Percentiles rank a stretch among this genome's conserved stretches.
These are phyloP conservation scores for Candida fluviatilis DNA, from an alignment of 805 yeast genomes.

Conservation along the genomic window DNA sequence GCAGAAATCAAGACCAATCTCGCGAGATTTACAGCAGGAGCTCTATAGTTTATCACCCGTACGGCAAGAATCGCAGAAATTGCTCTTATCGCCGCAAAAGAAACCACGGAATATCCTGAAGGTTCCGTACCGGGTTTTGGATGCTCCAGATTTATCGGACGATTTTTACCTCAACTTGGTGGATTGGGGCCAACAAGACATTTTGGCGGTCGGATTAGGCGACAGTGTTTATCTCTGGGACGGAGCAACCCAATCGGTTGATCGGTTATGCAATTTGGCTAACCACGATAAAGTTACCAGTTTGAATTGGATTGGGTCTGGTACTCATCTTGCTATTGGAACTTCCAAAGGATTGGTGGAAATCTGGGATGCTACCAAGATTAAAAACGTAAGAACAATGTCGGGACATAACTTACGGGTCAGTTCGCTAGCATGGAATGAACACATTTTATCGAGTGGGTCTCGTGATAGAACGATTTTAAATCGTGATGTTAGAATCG, in stretches of 20 bases:
- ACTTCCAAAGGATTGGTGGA: slow-evolving; percentile 84
- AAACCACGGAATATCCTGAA: slow-evolving; percentile 73
- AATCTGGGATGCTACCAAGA: slow-evolving; percentile 87
- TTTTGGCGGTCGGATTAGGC: slow-evolving; percentile 86
- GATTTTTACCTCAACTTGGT: slow-evolving; percentile 89
- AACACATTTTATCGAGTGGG: slow-evolving; percentile 83
- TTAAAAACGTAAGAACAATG: slow-evolving; percentile 84
- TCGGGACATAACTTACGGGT: slow-evolving; percentile 86
- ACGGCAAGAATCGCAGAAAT: slow-evolving; percentile 77
- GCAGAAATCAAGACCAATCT: slow-evolving; percentile 53
- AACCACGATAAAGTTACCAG: slow-evolving; percentile 73
- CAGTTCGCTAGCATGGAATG: slow-evolving; percentile 90
- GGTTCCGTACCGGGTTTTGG: slow-evolving; percentile 88
- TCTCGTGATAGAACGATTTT: slow-evolving; percentile 79
- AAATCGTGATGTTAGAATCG: slow-evolving; percentile 87
- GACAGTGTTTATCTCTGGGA: slow-evolving; percentile 89
- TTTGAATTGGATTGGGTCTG: slow-evolving; percentile 89
- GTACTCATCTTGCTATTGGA: slow-evolving; percentile 92
- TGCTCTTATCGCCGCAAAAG: slow-evolving; percentile 78
- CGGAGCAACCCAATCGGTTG: slow-evolving; percentile 78
- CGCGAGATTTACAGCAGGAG: slow-evolving; percentile 65
- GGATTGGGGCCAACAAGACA: slow-evolving; percentile 92
- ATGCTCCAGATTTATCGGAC: slow-evolving; percentile 93
- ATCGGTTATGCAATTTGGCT: slow-evolving; percentile 66
- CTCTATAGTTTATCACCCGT: slow-evolving; percentile 83